These are phyloP conservation scores for Pythium insidiosum DNA, from an alignment of 352 stramenopile species.

Conservation along the genomic window DNA sequence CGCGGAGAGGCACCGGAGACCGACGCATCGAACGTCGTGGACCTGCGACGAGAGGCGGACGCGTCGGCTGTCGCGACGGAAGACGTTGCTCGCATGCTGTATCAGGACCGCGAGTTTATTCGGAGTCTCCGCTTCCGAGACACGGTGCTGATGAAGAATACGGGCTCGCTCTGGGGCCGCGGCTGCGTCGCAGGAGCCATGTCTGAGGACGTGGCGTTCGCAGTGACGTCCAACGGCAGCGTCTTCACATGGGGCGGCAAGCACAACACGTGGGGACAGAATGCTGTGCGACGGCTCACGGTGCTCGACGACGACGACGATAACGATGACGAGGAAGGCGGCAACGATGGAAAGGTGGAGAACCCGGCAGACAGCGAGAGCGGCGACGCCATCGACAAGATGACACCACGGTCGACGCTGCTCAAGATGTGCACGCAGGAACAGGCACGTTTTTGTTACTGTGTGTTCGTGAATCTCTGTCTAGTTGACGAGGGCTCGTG, in stretches of 20 bases:
- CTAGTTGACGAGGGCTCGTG: too few species aligned
- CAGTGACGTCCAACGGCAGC: slow-evolving; percentile 64
- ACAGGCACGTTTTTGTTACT: slow-evolving; percentile 3
- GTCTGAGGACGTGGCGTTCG: slow-evolving; percentile 84
- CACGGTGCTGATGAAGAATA: slow-evolving; percentile 81
- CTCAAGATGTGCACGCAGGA: slow-evolving; percentile 18
- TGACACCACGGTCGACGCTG: slow-evolving; percentile 15
- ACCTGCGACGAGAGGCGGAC: too few species aligned
- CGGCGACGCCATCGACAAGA: background rate
- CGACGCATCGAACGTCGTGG: too few species aligned
- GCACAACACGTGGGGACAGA: slow-evolving; percentile 31
- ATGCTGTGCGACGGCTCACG: slow-evolving; percentile 8
- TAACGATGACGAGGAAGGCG: slow-evolving; percentile 5
- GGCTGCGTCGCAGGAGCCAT: slow-evolving; percentile 71
- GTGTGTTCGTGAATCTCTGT: background rate
- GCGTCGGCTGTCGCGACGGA: slow-evolving; percentile 17
- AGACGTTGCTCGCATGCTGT: slow-evolving; percentile 57
- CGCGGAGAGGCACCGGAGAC: background rate
- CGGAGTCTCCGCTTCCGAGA: slow-evolving; percentile 57
- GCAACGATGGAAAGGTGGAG: slow-evolving; percentile 4
- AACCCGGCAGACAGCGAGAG: background rate
- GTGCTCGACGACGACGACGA: slow-evolving; percentile 29
- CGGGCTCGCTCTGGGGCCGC: slow-evolving; percentile 84
- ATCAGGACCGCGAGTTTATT: slow-evolving; percentile 57
- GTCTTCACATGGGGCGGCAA: slow-evolving; percentile 90